These are phyloP conservation scores for Aureobasidium pullulans DNA, from an alignment of 2,329 filamentous ascomycete genomes.

Conservation along the genomic window DNA sequence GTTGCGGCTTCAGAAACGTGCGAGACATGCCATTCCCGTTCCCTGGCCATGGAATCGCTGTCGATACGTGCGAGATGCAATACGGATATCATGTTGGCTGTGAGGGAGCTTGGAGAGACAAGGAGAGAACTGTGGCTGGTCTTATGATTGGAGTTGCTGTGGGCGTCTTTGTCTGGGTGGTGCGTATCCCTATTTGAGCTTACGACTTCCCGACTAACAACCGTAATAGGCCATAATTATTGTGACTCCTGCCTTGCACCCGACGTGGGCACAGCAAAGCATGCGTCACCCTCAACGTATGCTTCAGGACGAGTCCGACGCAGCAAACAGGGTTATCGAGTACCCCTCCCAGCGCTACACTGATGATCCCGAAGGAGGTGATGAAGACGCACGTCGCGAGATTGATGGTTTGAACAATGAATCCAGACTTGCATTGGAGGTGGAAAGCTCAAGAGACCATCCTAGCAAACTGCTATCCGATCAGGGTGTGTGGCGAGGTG, in stretches of 20 bases:
- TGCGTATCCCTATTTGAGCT: constrained; percentile 24
- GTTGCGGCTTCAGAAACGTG: constrained; percentile 56
- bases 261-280: constrained; percentile 19
- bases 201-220: background rate
- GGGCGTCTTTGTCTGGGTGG: constrained; percentile 50
- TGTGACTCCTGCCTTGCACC: constrained; percentile 20
- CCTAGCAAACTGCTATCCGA: constrained; percentile 17
- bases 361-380: background rate
- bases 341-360: constrained; percentile 4
- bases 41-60: constrained; percentile 27
- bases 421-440: constrained; percentile 22
- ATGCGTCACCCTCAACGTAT: background rate
- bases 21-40: constrained; percentile 60
- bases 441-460: constrained; percentile 20
- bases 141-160: constrained; percentile 50
- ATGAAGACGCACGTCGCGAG: background rate
- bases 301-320: background rate
- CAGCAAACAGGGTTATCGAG: constrained; percentile 6
- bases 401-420: constrained; percentile 23
- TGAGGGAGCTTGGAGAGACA: constrained; percentile 47
- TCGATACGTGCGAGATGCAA: constrained; percentile 38
- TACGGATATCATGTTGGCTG: constrained; percentile 46
- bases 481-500: background rate
- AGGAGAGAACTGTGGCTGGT: constrained; percentile 47
- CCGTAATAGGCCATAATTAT: constrained; percentile 21